Percentiles rank a stretch among this genome's conserved stretches.
phyloP scores from a whole-genome alignment of 768 basidiomycete genomes.

The Fomitopsis serialis region DNA sequence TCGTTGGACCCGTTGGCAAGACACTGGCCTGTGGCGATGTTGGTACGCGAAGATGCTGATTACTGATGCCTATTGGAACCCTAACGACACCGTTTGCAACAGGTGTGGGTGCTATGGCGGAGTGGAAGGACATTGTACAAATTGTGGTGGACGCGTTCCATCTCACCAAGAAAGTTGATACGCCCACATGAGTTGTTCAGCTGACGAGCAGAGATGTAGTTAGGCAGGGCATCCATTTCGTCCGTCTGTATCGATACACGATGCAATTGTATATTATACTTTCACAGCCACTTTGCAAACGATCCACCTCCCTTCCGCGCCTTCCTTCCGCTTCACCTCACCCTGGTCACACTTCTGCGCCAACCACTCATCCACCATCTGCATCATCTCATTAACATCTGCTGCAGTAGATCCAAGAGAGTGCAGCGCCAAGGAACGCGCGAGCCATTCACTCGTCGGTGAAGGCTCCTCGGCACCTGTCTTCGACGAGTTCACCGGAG shows the following conservation, averaged over 20 bases:
- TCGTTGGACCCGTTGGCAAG: constrained; percentile 88
- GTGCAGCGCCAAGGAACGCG: constrained; percentile 20
- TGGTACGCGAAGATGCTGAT: constrained; percentile 36
- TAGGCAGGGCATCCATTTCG: too few relatives aligned
- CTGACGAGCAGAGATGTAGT: too few relatives aligned
- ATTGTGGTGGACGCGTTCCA: constrained; percentile 57
- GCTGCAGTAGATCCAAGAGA: constrained; percentile 10
- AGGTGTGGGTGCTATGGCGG: constrained; percentile 95
- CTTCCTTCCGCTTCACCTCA: constrained; percentile 53
- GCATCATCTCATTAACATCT: constrained; percentile 15
- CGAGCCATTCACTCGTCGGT: constrained; percentile 32
- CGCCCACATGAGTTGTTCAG: too few relatives aligned
- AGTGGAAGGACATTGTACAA: constrained; percentile 86
- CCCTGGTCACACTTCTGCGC: constrained; percentile 34
- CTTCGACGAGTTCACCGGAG: constrained; percentile 12
- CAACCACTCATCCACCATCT: constrained; percentile 48
- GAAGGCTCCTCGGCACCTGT: not conserved
- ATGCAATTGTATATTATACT: not conserved
- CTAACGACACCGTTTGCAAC: constrained; percentile 1
- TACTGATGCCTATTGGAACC: not conserved
- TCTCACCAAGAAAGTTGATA: constrained; percentile 7
- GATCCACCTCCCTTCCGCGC: constrained; percentile 55
- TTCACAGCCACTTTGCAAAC: constrained; percentile 37
- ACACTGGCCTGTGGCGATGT: constrained; percentile 87
- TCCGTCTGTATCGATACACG: not conserved